Conservation (phyloP, 1,284 basidiomycete genomes). For the Cryptococcus floricola region DNA sequence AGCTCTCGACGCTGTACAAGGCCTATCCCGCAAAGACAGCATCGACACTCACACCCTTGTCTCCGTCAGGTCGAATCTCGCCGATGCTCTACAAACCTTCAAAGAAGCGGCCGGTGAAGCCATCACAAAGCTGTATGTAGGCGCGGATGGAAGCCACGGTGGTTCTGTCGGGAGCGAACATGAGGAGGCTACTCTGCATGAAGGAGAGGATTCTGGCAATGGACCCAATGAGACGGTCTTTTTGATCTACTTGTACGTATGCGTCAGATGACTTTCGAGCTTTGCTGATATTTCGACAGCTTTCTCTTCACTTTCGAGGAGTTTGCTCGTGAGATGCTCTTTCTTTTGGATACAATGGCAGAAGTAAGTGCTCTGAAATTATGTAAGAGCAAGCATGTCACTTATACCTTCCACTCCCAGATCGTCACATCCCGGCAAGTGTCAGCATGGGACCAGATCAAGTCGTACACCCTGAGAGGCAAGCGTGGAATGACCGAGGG, state of each 20-base stretch:
- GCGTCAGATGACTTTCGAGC: neutral
- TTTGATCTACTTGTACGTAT: conserved; percentile 78
- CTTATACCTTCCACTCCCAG: conserved; percentile 12
- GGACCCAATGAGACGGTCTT: conserved; percentile 60
- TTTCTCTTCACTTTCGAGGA: conserved; percentile 92
- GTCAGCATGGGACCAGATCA: conserved; percentile 26
- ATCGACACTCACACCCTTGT: conserved; percentile 54
- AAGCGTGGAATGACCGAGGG: conserved; percentile 4
- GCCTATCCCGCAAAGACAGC: conserved; percentile 8
- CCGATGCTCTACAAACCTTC: conserved; percentile 65
- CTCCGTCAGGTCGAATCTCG: conserved; percentile 62
- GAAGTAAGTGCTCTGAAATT: conserved; percentile 34
- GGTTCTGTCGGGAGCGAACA: neutral
- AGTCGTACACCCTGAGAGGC: conserved; percentile 12
- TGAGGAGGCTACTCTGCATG: conserved; percentile 6
- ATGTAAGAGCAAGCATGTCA: neutral
- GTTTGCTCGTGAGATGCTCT: conserved; percentile 74
- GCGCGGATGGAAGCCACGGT: conserved; percentile 34
- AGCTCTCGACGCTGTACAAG: conserved; percentile 37
- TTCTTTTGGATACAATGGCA: conserved; percentile 73
- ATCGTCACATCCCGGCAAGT: conserved; percentile 23
- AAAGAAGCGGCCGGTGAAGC: conserved; percentile 64
- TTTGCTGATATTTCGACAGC: conserved; percentile 54
- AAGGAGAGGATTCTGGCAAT: conserved; percentile 4
- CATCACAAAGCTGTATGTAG: conserved; percentile 66